These are phyloP conservation scores for Immersiella caudata DNA, from an alignment of 495 filamentous ascomycete genomes.

Conservation along the genomic window DNA sequence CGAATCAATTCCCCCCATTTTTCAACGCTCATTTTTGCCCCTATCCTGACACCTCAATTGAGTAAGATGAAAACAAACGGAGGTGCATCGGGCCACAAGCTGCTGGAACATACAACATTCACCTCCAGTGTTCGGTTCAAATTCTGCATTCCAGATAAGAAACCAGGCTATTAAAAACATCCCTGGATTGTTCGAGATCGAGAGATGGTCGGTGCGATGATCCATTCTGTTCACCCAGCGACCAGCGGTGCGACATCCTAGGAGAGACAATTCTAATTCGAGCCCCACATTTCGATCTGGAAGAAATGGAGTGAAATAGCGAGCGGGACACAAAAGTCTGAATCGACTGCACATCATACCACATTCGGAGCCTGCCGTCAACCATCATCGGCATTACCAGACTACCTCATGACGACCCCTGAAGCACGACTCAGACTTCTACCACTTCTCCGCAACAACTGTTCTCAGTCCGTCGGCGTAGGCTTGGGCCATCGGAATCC, in stretches of 20 bases:
- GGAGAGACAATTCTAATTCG: neutral
- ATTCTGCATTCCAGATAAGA: neutral
- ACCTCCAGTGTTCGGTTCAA: neutral
- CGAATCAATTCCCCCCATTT: neutral
- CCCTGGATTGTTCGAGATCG: neutral
- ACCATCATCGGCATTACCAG: too few species aligned
- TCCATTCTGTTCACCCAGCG: constrained; percentile 11
- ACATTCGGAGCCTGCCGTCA: too few species aligned
- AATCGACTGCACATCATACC: too few species aligned
- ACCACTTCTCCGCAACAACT: constrained; percentile 23
- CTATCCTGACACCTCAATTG: constrained; percentile 23
- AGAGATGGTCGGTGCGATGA: neutral
- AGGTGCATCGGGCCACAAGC: neutral
- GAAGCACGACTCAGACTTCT: neutral
- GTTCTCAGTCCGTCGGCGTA: constrained; percentile 30
- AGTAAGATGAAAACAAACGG: constrained; percentile 26
- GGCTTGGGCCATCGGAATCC: constrained; percentile 30
- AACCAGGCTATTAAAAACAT: neutral
- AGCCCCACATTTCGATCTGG: too few species aligned
- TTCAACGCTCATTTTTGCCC: constrained; percentile 4
- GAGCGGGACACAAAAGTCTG: too few species aligned
- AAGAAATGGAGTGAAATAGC: neutral
- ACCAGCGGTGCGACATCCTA: neutral
- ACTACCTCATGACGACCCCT: neutral
- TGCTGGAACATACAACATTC: neutral